Base-by-base conservation (phyloP, 1,284 basidiomycete genomes). In the Cutaneotrichosporon sp. region DNA sequence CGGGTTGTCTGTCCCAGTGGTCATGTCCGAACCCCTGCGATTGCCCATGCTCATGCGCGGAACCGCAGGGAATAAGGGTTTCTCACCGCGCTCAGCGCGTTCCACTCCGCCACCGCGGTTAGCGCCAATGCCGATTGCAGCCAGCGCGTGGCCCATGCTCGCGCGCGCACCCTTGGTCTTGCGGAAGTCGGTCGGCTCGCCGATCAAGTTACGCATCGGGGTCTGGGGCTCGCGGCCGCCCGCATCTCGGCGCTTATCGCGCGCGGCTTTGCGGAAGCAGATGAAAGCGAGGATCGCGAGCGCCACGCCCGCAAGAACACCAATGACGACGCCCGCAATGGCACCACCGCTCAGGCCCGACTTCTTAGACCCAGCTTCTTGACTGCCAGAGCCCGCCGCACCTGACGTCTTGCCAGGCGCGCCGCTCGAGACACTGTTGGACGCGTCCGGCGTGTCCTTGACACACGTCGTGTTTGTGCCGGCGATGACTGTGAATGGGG, bases 261-360 rank as follows among this genome's bases (percentile, higher is more conserved):
- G 60, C 30, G 55, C 47, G 22, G 56, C 58, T 26, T 57, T 58
- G 31, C 52, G 50, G 47, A 61, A 62, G 60, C 31, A 76, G 65
- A 70, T 70, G 46, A 73, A 62, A 13, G 63, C 57, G 1, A 75
- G 46, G 1, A 71, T 32, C 1, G 61, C 72, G 14, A 73, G 57
- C n/a, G 57, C 68, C 14, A 76, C 38, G 13, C 65, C 74, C 4
- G 63, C 70, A 16, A 79, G 11, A 3, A 72, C 73, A 18, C 75
- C 78, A 38, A 77, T 64, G 30, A 76, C 76, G 21, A 75, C 73
- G 7, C 78, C 78, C 1, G 70, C 78, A 36, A 80, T 77, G 7
- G 73, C 76, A 11, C 76, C 76, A 9, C 71, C 70, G 13, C 67
- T 58, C 14, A 75, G 30, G 7, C 70, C 69, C 26, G 58, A 40